These are phyloP conservation scores for Oldenlandia corymbosa DNA, from an alignment of 257 asterid genomes.

Conservation along the genomic window DNA sequence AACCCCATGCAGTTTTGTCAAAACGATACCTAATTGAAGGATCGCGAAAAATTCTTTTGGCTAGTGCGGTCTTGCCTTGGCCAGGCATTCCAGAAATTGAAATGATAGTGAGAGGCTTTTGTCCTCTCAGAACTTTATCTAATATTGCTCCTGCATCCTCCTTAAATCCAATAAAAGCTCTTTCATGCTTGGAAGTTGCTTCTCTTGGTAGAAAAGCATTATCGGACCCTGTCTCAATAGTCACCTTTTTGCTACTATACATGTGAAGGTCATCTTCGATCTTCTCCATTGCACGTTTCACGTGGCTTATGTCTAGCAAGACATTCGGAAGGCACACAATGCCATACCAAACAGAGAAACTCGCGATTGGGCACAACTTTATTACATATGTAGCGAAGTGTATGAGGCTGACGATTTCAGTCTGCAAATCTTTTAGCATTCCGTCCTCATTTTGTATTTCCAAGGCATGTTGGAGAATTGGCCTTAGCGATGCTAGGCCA, in stretches of 20 bases:
- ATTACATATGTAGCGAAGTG: no score
- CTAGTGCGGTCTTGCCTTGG: conserved; percentile 2
- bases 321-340: no score
- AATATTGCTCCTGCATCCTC: neutral
- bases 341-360: no score
- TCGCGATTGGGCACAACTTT: no score
- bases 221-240: neutral
- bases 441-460: no score
- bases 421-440: no score
- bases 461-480: neutral
- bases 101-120: neutral
- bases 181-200: neutral
- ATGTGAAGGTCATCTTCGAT: neutral
- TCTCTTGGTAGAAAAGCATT: no score
- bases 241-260: neutral
- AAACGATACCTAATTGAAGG: neutral
- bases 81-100: neutral
- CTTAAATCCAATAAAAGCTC: neutral
- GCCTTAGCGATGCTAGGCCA: neutral
- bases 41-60: neutral
- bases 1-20: neutral
- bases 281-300: neutral
- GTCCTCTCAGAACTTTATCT: neutral
- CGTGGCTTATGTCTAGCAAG: no score
- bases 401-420: no score